phyloP scores from a whole-genome alignment of 192 early-diverging fungal genomes.

The Phlyctochytrium bullatum region DNA sequence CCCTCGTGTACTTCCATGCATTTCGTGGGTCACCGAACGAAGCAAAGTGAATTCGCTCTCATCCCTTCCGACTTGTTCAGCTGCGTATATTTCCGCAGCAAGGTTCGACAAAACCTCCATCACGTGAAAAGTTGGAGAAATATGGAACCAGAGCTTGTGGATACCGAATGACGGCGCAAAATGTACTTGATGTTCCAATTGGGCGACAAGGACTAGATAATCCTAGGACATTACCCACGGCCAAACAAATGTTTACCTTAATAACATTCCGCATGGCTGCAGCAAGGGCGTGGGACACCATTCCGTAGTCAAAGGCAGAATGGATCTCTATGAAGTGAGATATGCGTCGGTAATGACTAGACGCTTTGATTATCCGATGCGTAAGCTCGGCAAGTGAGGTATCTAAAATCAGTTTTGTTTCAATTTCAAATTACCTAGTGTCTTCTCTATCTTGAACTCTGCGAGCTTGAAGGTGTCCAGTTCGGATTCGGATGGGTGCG shows the following conservation, averaged over 20 bases:
- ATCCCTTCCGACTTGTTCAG: conserved; percentile 29
- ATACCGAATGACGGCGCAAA: conserved; percentile 71
- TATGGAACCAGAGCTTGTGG: conserved; percentile 91
- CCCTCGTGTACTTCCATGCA: conserved; percentile 40
- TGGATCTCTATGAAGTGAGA: conserved; percentile 75
- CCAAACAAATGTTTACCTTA: conserved; percentile 47
- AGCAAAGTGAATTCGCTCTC: conserved; percentile 33
- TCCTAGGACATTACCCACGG: conserved; percentile 46
- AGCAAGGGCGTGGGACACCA: conserved; percentile 85
- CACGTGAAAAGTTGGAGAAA: conserved; percentile 69
- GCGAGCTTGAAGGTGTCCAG: conserved; percentile 3
- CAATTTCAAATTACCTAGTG: background rate
- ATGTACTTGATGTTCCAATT: conserved; percentile 83
- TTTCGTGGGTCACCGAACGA: background rate
- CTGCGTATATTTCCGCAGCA: conserved; percentile 44
- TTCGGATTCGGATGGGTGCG: background rate
- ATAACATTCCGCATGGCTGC: conserved; percentile 73
- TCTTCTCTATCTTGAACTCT: background rate
- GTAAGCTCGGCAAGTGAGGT: conserved; percentile 64
- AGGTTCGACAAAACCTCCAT: conserved; percentile 54
- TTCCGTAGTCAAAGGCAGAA: conserved; percentile 75
- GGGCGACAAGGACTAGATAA: conserved; percentile 78
- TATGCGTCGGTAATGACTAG: conserved; percentile 70
- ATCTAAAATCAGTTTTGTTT: too few species aligned
- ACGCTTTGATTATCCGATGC: conserved; percentile 74